Percentiles rank a stretch among this genome's conserved stretches.
Conservation (phyloP, 1,284 basidiomycete species). For the Waitea zeae region DNA sequence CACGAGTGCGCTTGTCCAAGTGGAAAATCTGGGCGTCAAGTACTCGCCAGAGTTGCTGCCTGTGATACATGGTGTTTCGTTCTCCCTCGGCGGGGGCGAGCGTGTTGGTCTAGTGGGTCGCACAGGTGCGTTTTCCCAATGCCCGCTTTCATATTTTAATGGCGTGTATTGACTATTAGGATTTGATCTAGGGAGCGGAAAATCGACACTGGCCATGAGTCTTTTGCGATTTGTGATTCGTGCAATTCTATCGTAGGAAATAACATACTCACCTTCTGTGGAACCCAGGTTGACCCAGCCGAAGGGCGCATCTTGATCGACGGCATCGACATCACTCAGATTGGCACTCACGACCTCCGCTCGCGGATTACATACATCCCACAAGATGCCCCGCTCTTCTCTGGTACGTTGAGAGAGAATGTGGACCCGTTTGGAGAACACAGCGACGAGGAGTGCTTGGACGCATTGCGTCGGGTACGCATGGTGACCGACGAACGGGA, state of each 20-base stretch:
- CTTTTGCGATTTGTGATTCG: constrained; percentile 80
- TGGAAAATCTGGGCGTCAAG: constrained; percentile 14
- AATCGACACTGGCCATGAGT: constrained; percentile 66
- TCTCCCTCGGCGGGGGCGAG: constrained; percentile 45
- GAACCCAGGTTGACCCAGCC: constrained; percentile 65
- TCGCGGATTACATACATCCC: constrained; percentile 74
- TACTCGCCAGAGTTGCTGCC: constrained; percentile 51
- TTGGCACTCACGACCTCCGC: constrained; percentile 75
- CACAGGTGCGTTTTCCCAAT: constrained; percentile 77
- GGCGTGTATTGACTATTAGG: too few species aligned
- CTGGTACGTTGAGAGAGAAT: constrained; percentile 70
- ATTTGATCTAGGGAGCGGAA: too few species aligned
- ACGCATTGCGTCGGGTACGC: constrained; percentile 49
- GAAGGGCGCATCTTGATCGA: constrained; percentile 70
- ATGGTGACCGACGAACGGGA: constrained; percentile 39
- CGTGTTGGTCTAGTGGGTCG: constrained; percentile 64
- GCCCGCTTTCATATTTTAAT: too few species aligned
- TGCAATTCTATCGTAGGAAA: too few species aligned
- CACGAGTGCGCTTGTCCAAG: constrained; percentile 12
- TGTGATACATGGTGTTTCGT: not conserved
- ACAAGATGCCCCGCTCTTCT: constrained; percentile 45
- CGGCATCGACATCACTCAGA: constrained; percentile 76
- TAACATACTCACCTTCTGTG: too few species aligned
- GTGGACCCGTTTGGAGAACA: constrained; percentile 56
- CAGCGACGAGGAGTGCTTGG: constrained; percentile 43